Evolutionary conservation across 768 basidiomycete species (phyloP).

Genomic region (Serendipita sp.): DNA sequence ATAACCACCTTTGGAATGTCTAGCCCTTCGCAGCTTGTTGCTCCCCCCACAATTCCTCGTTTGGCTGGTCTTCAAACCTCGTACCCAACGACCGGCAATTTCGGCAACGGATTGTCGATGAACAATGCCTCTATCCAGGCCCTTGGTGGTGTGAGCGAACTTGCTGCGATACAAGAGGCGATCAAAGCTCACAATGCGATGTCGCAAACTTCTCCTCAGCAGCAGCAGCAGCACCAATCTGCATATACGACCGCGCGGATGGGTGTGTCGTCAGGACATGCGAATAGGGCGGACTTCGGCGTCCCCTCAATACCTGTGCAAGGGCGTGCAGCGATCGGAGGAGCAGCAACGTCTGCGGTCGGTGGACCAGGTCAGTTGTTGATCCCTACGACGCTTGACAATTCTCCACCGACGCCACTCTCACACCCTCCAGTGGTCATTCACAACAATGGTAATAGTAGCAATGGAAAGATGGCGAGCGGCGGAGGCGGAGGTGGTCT

Average conservation of each 20-base stretch:
- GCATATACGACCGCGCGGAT: not conserved
- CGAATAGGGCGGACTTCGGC: no score
- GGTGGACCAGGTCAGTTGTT: not conserved
- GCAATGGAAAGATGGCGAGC: no score
- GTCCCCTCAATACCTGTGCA: no score
- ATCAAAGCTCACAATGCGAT: not conserved
- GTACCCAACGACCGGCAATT: not conserved
- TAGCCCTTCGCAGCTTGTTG: not conserved
- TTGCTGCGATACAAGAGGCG: not conserved
- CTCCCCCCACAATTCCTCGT: not conserved
- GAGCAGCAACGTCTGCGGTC: no score
- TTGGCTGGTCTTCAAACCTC: not conserved
- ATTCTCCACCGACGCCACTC: constrained; percentile 3
- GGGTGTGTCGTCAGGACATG: not conserved
- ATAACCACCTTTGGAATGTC: not conserved
- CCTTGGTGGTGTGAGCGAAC: not conserved
- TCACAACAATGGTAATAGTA: not conserved
- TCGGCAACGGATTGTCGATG: not conserved
- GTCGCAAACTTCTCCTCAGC: not conserved
- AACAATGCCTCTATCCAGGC: not conserved
- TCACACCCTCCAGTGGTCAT: not conserved
- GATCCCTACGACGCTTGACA: constrained; percentile 5
- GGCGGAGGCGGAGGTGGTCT: no score
- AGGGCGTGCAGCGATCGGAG: no score
- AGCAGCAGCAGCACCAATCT: not conserved